Base-by-base conservation (phyloP, 371 early-diverging fungal species). In the Blakeslea trispora region DNA sequence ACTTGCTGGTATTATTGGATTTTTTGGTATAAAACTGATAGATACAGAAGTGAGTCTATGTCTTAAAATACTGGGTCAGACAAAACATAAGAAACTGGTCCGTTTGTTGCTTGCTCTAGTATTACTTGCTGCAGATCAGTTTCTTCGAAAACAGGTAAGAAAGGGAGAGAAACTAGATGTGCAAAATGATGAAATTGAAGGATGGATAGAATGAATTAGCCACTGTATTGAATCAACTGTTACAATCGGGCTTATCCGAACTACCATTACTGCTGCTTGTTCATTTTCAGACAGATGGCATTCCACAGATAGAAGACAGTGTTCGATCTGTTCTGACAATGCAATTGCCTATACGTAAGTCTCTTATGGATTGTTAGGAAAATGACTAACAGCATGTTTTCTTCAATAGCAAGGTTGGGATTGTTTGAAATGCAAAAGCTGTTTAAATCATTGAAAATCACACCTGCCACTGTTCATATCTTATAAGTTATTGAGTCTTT, bases 381-480 rank as follows among this genome's bases (percentile, higher is more conserved):
- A n/a, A n/a, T n/a, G n/a, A 34, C 11, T 18, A 41, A 46, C 10
- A 59, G 7, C 23, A 46, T 39, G 21, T 42, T 24, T 57, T 28
- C 10, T 24, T 41, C 5, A 37, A 10, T 51, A 78, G 78, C 72
- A 24, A 74, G 72, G 55, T 55, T 78, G 40, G 75, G 73, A 14
- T 42, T 78, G 17, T 78, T 75, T 46, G 79, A 78, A 55, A 72
- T 78, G 64, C 79, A 78, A 53, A 78, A 75, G 32, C 45, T 78
- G 6, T 66, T 61, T 49, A 45, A 59, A 42, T 58, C 62, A 14
- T 35, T 66, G 10, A 57, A 61, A 24, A 50, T 32, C 6, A 24
- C 37, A 5, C 24, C 24, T 21, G 15, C 45, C 1, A 21, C 28
- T 8, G 14, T 19, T 5, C 2, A 45, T 23, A 45, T 18, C 3